Evolutionary conservation across 75 land plant genomes (phyloP).

Genomic region (Sequoiadendron giganteum): DNA sequence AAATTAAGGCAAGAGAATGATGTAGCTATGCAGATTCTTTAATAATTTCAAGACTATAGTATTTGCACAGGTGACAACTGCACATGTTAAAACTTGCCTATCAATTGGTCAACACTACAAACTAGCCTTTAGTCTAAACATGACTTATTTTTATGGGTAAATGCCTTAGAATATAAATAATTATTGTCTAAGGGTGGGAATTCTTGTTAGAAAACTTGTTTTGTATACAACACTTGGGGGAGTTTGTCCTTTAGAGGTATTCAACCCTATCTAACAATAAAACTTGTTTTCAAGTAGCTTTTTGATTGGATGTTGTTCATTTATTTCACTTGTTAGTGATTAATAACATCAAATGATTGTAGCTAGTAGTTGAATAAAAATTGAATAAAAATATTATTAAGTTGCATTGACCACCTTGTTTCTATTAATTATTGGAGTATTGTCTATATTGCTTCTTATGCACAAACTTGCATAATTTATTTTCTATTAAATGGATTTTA

Average conservation of each 20-base stretch:
- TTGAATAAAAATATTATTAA: not conserved
- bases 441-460: not conserved
- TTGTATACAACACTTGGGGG: conserved; percentile 52
- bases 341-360: not conserved
- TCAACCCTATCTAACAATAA: not conserved
- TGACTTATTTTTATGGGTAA: too few species aligned
- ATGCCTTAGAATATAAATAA: too few species aligned
- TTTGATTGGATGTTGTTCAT: not conserved
- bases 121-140: too few species aligned
- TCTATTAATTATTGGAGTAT: not conserved
- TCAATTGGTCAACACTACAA: too few species aligned
- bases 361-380: not conserved
- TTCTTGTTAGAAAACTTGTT: too few species aligned
- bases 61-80: too few species aligned
- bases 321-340: not conserved
- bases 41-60: too few species aligned
- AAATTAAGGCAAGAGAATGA: too few species aligned
- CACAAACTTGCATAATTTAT: not conserved
- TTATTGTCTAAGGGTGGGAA: too few species aligned
- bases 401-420: not conserved
- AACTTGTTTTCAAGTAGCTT: not conserved
- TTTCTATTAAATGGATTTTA: not conserved
- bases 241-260: conserved; percentile 39
- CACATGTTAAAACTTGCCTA: too few species aligned
- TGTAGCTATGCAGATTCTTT: too few species aligned